These are phyloP conservation scores for Croton setiger DNA, from an alignment of 441 rosid genomes.

Conservation along the genomic window DNA sequence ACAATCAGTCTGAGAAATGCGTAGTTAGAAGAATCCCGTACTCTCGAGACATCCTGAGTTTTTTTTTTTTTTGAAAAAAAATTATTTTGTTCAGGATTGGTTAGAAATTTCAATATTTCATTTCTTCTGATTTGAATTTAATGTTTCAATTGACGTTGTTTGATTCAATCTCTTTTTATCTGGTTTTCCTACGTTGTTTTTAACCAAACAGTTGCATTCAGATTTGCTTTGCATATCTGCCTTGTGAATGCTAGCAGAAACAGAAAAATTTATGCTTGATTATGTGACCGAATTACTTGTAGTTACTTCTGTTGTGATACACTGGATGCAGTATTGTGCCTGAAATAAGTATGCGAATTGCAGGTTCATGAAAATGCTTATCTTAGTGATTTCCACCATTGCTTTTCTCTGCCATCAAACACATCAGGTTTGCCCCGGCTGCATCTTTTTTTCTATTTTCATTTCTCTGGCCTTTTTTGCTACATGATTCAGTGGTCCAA, in stretches of 20 bases:
- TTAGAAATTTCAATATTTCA: no score
- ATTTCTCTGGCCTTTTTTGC: background rate
- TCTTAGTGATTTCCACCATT: slow-evolving; percentile 85
- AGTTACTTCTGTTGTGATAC: background rate
- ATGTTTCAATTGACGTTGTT: no score
- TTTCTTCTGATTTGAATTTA: no score
- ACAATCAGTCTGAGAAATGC: no score
- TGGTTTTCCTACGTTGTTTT: no score
- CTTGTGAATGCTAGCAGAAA: background rate
- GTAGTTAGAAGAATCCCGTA: no score
- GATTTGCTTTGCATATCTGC: no score
- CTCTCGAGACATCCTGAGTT: no score
- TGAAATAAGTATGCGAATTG: slow-evolving; percentile 23
- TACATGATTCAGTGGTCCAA: background rate
- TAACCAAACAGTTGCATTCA: no score
- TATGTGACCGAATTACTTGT: background rate
- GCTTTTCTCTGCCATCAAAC: slow-evolving; percentile 80
- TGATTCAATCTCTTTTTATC: no score
- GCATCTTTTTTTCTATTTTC: background rate
- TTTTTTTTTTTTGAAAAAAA: no score
- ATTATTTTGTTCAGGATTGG: no score
- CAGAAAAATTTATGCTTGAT: background rate
- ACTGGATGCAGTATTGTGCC: slow-evolving; percentile 8
- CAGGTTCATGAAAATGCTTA: slow-evolving; percentile 99
- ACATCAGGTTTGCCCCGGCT: slow-evolving; percentile 47